Base-by-base conservation (phyloP, 805 yeast genomes). In the Aciculoconidium aculeatum region DNA sequence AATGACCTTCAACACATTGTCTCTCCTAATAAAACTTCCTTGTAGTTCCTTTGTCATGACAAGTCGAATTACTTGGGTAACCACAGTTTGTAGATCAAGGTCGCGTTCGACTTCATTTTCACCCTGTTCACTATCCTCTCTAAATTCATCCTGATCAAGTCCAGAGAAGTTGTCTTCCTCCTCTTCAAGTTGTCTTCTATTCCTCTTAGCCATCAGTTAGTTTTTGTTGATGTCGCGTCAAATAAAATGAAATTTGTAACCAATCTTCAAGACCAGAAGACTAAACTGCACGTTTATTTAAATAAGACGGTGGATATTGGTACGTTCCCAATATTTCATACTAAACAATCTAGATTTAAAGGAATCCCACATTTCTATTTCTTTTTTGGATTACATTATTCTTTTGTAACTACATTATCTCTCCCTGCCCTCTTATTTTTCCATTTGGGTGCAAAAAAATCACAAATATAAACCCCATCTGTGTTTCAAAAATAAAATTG, bases 11-110 rank as follows among this genome's bases (percentile, higher is more conserved):
- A 35, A 28, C 20, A 45, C 33, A 24, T 53, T 45, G 20, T 52
- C 58, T 30, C 59, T 37, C 24, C 41, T 40, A 15, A 49, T 51
- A 16, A 39, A 21, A 25, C 42, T 45, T 4, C 45, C 46, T 21
- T 42, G 53, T 17, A 40, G 21, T 25, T 49, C 55, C 27, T 44
- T 42, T 14, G 44, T 28, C 12, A 54, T 25, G 4, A 51, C 37
- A 5, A 45, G 19, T 24, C 60, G 30, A 2, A 41, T 27, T 16
- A 34, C 36, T 12, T 21, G 35, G 17, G 25, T 31, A 17, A 37
- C 40, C 11, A 18, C 23, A 14, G 22, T 20, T 11, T 27, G 34
- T 2, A 39, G 17, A 7, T 39, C 39, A 3, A 24, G 11, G n/a
- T 32, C 36, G n/a, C 7, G 18, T 9, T 26, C 26, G 3, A 12